Base-by-base conservation (phyloP, 352 stramenopile genomes). In the Pythium diclinum region DNA sequence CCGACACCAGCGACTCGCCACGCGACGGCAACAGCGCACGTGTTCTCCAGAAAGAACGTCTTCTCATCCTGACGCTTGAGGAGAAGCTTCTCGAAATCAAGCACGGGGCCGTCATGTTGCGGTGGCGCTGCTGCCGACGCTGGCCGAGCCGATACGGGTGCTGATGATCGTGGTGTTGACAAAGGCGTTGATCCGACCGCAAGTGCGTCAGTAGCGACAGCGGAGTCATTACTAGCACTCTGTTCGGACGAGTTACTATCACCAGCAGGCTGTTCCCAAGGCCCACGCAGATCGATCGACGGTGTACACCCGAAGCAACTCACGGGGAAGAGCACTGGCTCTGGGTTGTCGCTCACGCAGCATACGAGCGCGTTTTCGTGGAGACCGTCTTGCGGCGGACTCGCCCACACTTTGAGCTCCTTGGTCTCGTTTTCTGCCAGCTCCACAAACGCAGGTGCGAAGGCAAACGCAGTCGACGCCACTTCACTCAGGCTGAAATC, bases 71-170 rank as follows among this genome's bases (percentile, higher is more conserved):
- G 74, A 0, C 87, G 83, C 49, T 89, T 87, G 23, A 98, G 69
- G n/a, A 98, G 68, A 36, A 98, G 62, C 30, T 96, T 78, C 55
- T 97, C 92, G 46, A 98, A 98, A 63, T 98, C 88, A 19, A 98
- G 67, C 0, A 90, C 55, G 2, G 74, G 74, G 2, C 21, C 21
- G 0, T 11, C 34, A 17, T 11, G 40, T n/a, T 9, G 21, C 8
- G 34, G 55, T 56, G 62, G 28, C n/a, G n/a, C 59, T 3, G 33
- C 10, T 17, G n/a, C 40, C 3, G 17, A 16, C 3, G 36, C 54
- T 13, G 34, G 19, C 21, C 54, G 34, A 33, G 38, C 55, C 8
- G 59, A 46, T 44, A 47, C 9, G 16, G 52, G 28, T 34, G 42
- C 59, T 58, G 47, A 23, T 42, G 44, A 3, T 30, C 44, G n/a